These are phyloP conservation scores for Yamadazyma buinensis DNA, from an alignment of 1,139 yeast species.

Conservation along the genomic window DNA sequence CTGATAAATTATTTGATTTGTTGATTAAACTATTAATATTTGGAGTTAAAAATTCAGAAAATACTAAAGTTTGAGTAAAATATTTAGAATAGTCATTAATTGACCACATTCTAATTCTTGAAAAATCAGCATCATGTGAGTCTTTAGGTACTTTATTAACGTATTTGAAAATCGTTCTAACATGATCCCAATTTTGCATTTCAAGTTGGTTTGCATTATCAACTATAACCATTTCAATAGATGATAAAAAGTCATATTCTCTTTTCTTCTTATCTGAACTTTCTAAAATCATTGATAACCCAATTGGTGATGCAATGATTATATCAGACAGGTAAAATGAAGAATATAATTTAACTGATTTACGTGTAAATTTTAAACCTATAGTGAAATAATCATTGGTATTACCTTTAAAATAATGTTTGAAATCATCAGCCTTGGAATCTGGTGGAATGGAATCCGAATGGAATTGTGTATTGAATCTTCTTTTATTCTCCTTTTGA, in stretches of 20 bases:
- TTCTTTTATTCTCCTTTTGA: slow-evolving; percentile 76
- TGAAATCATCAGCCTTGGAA: slow-evolving; percentile 80
- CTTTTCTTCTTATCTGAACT: slow-evolving; percentile 57
- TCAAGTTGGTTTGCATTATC: slow-evolving; percentile 86
- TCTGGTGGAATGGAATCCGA: slow-evolving; percentile 51
- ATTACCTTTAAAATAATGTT: slow-evolving; percentile 78
- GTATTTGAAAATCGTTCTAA: slow-evolving; percentile 65
- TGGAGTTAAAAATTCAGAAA: slow-evolving; percentile 76
- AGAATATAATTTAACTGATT: slow-evolving; percentile 77
- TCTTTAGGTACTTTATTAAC: slow-evolving; percentile 72
- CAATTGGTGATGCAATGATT: slow-evolving; percentile 89
- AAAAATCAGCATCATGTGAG: slow-evolving; percentile 84
- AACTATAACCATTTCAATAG: slow-evolving; percentile 75
- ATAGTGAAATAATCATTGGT: slow-evolving; percentile 88
- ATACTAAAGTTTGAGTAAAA: slow-evolving; percentile 74
- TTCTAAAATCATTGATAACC: slow-evolving; percentile 75
- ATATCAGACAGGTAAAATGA: slow-evolving; percentile 84
- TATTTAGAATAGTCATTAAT: slow-evolving; percentile 76
- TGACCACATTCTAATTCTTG: slow-evolving; percentile 89
- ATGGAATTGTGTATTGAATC: slow-evolving; percentile 69
- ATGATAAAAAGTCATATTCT: slow-evolving; percentile 72
- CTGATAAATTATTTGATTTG: slow-evolving; percentile 60
- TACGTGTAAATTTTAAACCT: slow-evolving; percentile 87
- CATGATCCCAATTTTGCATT: slow-evolving; percentile 93
- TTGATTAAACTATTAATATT: slow-evolving; percentile 66